Base-by-base conservation (phyloP, 1,284 basidiomycete genomes). In the Coniophora puteana region DNA sequence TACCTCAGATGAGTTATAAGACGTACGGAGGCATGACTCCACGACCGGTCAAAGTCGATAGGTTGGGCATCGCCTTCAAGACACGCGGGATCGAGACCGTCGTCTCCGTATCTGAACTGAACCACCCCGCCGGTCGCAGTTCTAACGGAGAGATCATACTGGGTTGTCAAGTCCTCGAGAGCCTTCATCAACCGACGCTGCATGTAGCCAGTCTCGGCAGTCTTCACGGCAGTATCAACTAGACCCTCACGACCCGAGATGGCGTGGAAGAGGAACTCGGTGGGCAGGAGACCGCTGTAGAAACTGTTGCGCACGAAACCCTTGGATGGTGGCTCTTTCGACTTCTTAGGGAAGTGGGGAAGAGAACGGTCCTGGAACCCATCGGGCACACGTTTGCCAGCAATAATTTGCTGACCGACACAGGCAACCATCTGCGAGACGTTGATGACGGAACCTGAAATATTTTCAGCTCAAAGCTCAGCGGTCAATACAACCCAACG, bases 361-460 rank as follows among this genome's bases (percentile, higher is more conserved):
- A 99, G 74, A 1, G 96, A 97, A 35, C 96, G 90, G 66, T 99
- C 96, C 66, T 99, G 96, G 72, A 99, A 99, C 38, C 95, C 96
- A 73, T 99, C 91, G 1, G 93, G 93, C 6, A 99, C 94, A 81
- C 96, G 96, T 62, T 92, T 89, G 17, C 96, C 96, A 18, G 90
- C 84, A 52, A 99, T 99, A 65, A 99, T 98, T 61, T 99, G 96
- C 61, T 99, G 96, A 8, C 96, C 96, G 52, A 99, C 96, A 79
- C 94, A 97, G 51, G 96, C 96, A 44, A 99, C 96, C 96, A 99
- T 99, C 69, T 99, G 96, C 11, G 93, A 96, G 45, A 99, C 96
- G 65, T 99, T 99, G 69, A 99, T 97, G 51, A 94, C 92, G 55
- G 95, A 98, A 62, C 95, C 93, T 95, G 20, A 28, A 22, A 12